Conservation (phyloP, 371 early-diverging fungal species). For the Pancytospora epiphaga region DNA sequence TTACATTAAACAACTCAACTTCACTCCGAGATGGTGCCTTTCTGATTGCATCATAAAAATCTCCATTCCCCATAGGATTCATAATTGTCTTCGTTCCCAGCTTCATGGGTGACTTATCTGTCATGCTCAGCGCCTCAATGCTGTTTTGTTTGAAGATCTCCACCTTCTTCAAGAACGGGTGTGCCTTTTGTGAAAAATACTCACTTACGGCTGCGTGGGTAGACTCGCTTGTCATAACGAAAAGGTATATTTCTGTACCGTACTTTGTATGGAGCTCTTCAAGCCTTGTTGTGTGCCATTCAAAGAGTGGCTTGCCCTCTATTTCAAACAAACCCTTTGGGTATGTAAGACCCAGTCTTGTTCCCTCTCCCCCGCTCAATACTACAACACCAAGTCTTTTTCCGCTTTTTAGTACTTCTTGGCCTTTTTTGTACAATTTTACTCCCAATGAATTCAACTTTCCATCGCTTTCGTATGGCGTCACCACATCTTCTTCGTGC, state of each 20-base stretch:
- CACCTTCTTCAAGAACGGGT: slow-evolving; percentile 32
- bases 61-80: slow-evolving; percentile 58
- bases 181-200: slow-evolving; percentile 41
- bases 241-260: slow-evolving; percentile 27
- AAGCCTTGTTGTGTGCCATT: slow-evolving; percentile 40
- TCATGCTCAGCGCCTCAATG: slow-evolving; percentile 30
- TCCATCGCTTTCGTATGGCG: slow-evolving; percentile 5
- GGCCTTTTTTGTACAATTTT: background rate
- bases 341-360: slow-evolving; percentile 46
- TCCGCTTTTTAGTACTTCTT: slow-evolving; percentile 1
- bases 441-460: background rate
- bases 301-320: slow-evolving; percentile 45
- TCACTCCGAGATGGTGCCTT: slow-evolving; percentile 9
- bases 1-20: slow-evolving; percentile 49
- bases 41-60: slow-evolving; percentile 50
- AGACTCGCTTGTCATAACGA: slow-evolving; percentile 53
- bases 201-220: slow-evolving; percentile 50
- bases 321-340: slow-evolving; percentile 58
- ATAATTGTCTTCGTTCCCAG: slow-evolving; percentile 16
- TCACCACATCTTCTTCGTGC: background rate
- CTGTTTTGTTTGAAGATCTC: slow-evolving; percentile 54
- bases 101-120: slow-evolving; percentile 8
- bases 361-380: slow-evolving; percentile 58
- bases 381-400: slow-evolving; percentile 50
- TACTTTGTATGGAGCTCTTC: slow-evolving; percentile 30